Evolutionary conservation across 805 yeast species (phyloP).

Genomic region (Suhomyces emberorum): DNA sequence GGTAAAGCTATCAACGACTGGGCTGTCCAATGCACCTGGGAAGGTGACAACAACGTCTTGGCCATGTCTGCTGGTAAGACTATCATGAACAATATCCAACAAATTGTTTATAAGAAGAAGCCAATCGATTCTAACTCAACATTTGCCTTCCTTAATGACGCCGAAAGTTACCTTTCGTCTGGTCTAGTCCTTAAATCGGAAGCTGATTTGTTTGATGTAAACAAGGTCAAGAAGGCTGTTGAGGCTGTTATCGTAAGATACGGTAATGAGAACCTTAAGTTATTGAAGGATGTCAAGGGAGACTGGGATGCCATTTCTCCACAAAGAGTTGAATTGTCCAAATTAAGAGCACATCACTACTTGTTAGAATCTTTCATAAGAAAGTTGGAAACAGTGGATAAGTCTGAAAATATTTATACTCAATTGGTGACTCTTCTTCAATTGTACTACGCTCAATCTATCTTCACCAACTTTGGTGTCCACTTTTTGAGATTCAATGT

Average conservation of each 20-base stretch:
- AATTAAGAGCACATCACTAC: slow-evolving; percentile 44
- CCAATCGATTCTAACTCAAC: slow-evolving; percentile 22
- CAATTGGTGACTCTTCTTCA: slow-evolving; percentile 29
- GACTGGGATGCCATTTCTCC: slow-evolving; percentile 35
- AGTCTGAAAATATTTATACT: slow-evolving; percentile 18
- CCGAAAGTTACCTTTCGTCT: slow-evolving; percentile 9
- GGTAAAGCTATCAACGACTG: slow-evolving; percentile 88
- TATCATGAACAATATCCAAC: slow-evolving; percentile 49
- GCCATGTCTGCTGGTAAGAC: slow-evolving; percentile 84
- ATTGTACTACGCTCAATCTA: slow-evolving; percentile 30
- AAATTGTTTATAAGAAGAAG: slow-evolving; percentile 25
- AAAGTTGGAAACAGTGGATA: slow-evolving; percentile 11
- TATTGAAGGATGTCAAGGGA: slow-evolving; percentile 24
- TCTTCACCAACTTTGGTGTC: slow-evolving; percentile 33
- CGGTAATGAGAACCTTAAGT: slow-evolving; percentile 26
- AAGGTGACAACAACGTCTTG: slow-evolving; percentile 89
- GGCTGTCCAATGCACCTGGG: slow-evolving; percentile 99
- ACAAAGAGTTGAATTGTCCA: slow-evolving; percentile 38
- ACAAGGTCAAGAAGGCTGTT: slow-evolving; percentile 17
- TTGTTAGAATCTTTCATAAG: slow-evolving; percentile 27
- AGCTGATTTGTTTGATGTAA: slow-evolving; percentile 14
- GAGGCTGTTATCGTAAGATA: slow-evolving; percentile 40
- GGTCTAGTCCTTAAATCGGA: slow-evolving; percentile 13
- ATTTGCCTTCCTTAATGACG: slow-evolving; percentile 30
- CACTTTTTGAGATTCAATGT: slow-evolving; percentile 37